phyloP scores from a whole-genome alignment of 192 early-diverging fungal species.

The Podila verticillata region DNA sequence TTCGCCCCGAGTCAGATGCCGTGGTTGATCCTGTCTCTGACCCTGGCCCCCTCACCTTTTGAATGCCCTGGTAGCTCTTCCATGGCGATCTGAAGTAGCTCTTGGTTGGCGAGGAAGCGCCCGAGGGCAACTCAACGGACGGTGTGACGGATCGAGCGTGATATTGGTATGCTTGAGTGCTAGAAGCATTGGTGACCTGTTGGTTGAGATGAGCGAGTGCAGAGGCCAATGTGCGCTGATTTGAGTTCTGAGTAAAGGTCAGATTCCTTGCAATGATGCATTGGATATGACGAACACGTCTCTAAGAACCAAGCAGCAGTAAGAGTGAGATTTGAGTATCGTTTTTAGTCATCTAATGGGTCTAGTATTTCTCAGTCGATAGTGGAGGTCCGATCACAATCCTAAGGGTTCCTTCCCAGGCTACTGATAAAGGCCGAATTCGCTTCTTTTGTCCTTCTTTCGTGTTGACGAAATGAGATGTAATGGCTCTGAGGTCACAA shows the following conservation, averaged over 20 bases:
- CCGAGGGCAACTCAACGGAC: slow-evolving; percentile 30
- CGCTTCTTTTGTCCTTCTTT: not conserved
- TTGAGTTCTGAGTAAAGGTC: slow-evolving; percentile 43
- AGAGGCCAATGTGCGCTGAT: slow-evolving; percentile 37
- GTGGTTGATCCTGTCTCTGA: slow-evolving; percentile 41
- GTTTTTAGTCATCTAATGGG: too few relatives aligned
- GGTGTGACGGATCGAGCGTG: slow-evolving; percentile 35
- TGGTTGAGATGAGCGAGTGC: not conserved
- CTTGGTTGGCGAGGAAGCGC: slow-evolving; percentile 36
- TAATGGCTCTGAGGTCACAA: too few relatives aligned
- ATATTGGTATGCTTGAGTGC: not conserved
- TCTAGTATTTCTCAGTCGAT: not conserved
- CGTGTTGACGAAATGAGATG: not conserved
- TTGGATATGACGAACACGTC: slow-evolving; percentile 43
- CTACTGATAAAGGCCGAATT: too few relatives aligned
- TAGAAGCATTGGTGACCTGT: not conserved
- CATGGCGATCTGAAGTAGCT: slow-evolving; percentile 48
- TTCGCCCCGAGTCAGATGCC: slow-evolving; percentile 45
- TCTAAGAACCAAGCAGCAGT: slow-evolving; percentile 6
- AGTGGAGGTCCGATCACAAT: not conserved
- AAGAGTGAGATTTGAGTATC: too few relatives aligned
- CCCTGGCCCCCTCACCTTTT: slow-evolving; percentile 29
- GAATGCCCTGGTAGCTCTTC: slow-evolving; percentile 36
- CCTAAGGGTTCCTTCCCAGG: not conserved
- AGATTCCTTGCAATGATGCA: slow-evolving; percentile 43